Base-by-base conservation (phyloP, 2,329 filamentous ascomycete genomes). In the Aspergillus transmontanensis region DNA sequence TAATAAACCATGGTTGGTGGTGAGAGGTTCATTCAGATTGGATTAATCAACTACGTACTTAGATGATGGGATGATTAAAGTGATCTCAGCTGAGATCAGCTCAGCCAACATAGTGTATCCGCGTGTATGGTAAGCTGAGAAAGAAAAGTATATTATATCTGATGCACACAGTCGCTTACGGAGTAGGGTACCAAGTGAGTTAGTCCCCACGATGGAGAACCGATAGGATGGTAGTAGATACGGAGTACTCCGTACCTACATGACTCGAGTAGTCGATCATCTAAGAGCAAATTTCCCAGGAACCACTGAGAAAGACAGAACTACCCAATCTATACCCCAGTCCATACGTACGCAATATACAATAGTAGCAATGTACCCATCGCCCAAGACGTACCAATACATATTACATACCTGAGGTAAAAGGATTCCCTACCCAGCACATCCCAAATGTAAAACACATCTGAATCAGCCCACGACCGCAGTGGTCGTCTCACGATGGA, bases 1-100 rank as follows among this genome's bases (percentile, higher is more conserved):
- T 41, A 41, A n/a, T 41, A n/a, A n/a, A n/a, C 39, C 39, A 41
- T 41, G 39, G 39, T 41, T 41, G 39, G 6, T n/a, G 39, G 39
- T 41, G 19, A 41, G 16, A n/a, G 19, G 16, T 10, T n/a, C 39
- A 41, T n/a, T 41, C 19, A 41, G 39, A 41, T n/a, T 41, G 39
- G 39, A 41, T 41, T 9, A n/a, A 41, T 41, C 16, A 41, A 41
- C 39, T n/a, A 28, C 26, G 26, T 28, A 28, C 26, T 28, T 28
- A 48, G 45, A 26, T 48, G 23, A 16, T 48, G 23, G 45, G 19
- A 26, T 23, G n/a, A 48, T 14, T 9, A 26, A 53, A 53, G 50
- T 34, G 26, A 36, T 55, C 51, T 55, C 51, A 55, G 51, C 51
- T 55, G 51, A 55, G 32, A 55, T 55, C 51, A 55, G 51, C 51